phyloP scores from a whole-genome alignment of 192 early-diverging fungal species.

The Spizellomyces punctatus region DNA sequence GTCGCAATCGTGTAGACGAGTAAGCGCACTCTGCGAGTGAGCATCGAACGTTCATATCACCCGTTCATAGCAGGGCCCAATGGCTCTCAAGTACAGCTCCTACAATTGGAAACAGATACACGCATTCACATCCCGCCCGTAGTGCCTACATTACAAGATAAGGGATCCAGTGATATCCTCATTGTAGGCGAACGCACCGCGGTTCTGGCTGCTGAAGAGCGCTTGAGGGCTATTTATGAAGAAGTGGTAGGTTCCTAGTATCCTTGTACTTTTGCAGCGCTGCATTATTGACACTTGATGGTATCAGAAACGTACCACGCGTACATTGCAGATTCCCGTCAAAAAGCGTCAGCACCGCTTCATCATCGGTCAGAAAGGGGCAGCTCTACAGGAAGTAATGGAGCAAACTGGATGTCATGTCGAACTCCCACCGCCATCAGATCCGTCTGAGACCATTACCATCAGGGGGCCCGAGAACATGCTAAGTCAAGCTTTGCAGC shows the following conservation, averaged over 20 bases:
- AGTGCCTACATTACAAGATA: slow-evolving; percentile 35
- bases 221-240: slow-evolving; percentile 59
- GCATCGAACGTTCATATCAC: slow-evolving; percentile 72
- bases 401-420: slow-evolving; percentile 87
- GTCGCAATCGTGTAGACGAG: slow-evolving; percentile 51
- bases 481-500: slow-evolving; percentile 70
- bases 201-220: slow-evolving; percentile 65
- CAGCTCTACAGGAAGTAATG: slow-evolving; percentile 79
- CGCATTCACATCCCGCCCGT: slow-evolving; percentile 80
- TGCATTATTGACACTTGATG: slow-evolving; percentile 10
- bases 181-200: slow-evolving; percentile 79
- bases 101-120: slow-evolving; percentile 65
- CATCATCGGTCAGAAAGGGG: slow-evolving; percentile 80
- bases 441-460: slow-evolving; percentile 72
- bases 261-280: not conserved
- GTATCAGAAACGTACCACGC: slow-evolving; percentile 55
- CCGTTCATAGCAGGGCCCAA: slow-evolving; percentile 84
- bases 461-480: slow-evolving; percentile 78
- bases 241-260: slow-evolving; percentile 52
- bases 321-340: slow-evolving; percentile 68
- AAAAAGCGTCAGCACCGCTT: slow-evolving; percentile 94
- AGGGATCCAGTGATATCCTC: slow-evolving; percentile 63
- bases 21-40: slow-evolving; percentile 67
- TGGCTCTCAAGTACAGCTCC: slow-evolving; percentile 58
- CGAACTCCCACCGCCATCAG: slow-evolving; percentile 70